Evolutionary conservation across 208 protist genomes (phyloP).

Genomic region (Acanthamoeba triangularis): DNA sequence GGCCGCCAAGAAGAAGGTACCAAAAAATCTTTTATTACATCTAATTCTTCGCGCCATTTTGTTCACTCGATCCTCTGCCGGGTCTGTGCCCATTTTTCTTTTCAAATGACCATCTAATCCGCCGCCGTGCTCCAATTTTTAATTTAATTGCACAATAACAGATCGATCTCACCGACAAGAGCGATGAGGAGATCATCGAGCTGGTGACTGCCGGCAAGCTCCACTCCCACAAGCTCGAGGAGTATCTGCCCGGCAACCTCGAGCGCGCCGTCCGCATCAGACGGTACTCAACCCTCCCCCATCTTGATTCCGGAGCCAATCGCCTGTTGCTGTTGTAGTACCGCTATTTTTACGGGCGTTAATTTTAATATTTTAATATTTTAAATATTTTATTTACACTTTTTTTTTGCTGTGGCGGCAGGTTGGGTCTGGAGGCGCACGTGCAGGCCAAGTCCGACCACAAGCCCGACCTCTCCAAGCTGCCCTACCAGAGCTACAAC

Average conservation of each 20-base stretch:
- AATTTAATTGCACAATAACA: neutral
- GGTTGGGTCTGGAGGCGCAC: slow-evolving; percentile 11
- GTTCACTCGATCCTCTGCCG: too few species aligned
- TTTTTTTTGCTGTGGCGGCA: neutral
- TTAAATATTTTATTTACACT: neutral
- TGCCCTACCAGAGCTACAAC: slow-evolving; percentile 95
- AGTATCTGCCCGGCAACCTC: slow-evolving; percentile 73
- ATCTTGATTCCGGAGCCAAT: neutral
- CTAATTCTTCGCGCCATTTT: neutral
- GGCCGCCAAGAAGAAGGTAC: slow-evolving; percentile 31
- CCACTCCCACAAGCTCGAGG: slow-evolving; percentile 73
- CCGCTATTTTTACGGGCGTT: too few species aligned
- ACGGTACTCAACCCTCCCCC: neutral
- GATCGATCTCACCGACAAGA: slow-evolving; percentile 73
- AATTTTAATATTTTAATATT: too few species aligned
- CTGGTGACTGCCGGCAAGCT: slow-evolving; percentile 64
- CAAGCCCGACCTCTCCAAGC: slow-evolving; percentile 79
- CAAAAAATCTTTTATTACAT: too few species aligned
- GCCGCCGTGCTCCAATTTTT: neutral
- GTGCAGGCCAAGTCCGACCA: slow-evolving; percentile 49
- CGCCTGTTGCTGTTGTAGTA: neutral
- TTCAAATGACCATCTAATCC: too few species aligned
- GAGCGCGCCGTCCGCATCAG: slow-evolving; percentile 76
- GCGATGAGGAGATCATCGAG: slow-evolving; percentile 79
- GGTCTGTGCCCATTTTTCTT: too few species aligned